Conservation (phyloP, 345 rosid genomes). For the Microthlaspi erraticum region DNA sequence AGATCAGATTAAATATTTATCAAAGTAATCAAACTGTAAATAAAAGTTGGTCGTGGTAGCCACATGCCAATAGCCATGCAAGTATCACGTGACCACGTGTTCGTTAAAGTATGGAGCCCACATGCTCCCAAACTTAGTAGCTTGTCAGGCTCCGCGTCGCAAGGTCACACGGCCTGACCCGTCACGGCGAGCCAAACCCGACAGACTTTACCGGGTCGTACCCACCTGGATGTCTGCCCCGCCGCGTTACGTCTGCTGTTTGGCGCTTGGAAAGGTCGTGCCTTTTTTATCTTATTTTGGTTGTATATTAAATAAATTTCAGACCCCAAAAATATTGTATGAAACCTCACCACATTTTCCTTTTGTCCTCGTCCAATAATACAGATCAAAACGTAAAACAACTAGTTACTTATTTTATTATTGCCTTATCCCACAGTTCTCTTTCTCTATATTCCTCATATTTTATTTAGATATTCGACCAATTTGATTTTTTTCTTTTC, state of each 20-base stretch:
- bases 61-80: constrained; percentile 25
- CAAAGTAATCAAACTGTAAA: background rate
- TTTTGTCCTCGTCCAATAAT: constrained; percentile 30
- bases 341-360: constrained; percentile 29
- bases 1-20: background rate
- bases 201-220: constrained; percentile 16
- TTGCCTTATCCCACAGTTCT: background rate
- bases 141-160: constrained; percentile 43
- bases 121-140: constrained; percentile 15
- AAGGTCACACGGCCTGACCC: constrained; percentile 39
- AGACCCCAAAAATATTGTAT: constrained; percentile 27
- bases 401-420: constrained; percentile 28
- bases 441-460: constrained; percentile 7
- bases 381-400: constrained; percentile 35
- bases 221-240: constrained; percentile 23
- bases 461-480: background rate
- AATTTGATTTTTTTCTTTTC: background rate
- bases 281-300: background rate
- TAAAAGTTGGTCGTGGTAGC: background rate
- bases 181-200: constrained; percentile 38
- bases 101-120: constrained; percentile 10
- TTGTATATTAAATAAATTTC: background rate
- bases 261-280: constrained; percentile 32
- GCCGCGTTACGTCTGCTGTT: constrained; percentile 36
- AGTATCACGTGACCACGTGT: constrained; percentile 34